A percentile compares a stretch with the other conserved stretches of the same genome.
phyloP scores from a whole-genome alignment of 2,329 filamentous ascomycete species.

The Graphilbum sp. region DNA sequence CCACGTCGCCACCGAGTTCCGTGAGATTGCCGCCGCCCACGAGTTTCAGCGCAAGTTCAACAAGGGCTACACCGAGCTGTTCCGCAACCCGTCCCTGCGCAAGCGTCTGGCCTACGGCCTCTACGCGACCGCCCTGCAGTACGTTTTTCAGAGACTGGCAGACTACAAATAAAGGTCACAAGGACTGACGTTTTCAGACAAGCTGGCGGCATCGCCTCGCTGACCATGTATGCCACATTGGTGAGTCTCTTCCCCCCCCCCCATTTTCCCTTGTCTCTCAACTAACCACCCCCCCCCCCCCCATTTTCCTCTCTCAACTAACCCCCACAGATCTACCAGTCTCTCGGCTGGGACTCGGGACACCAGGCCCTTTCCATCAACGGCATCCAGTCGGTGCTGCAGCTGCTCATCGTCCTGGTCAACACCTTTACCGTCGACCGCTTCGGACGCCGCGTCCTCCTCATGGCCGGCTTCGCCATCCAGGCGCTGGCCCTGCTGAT shows the following conservation, averaged over 20 bases:
- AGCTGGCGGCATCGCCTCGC: constrained; percentile 1
- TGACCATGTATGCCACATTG: constrained; percentile 2
- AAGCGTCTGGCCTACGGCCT: constrained; percentile 1
- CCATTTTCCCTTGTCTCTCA: neutral
- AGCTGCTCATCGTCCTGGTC: constrained; percentile 29
- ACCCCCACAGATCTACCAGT: neutral
- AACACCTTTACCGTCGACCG: constrained; percentile 21
- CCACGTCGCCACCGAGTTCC: constrained; percentile 1
- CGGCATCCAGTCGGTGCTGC: constrained; percentile 2
- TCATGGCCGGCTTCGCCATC: constrained; percentile 2
- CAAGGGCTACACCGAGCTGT: constrained; percentile 1
- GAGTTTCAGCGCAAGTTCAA: constrained; percentile 1
- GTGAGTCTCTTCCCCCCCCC: neutral
- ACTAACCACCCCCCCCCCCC: neutral
- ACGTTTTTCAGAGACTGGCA: no score
- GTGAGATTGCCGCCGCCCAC: neutral
- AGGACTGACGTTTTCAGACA: neutral
- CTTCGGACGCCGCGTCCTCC: constrained; percentile 27
- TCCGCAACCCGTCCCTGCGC: constrained; percentile 1
- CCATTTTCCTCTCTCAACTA: neutral
- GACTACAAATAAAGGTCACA: no score
- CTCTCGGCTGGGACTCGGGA: constrained; percentile 1
- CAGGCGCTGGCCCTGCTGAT: constrained; percentile 1
- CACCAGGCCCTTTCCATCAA: constrained; percentile 3
- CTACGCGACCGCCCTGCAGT: constrained; percentile 1